These are phyloP conservation scores for Penicillium nucicola DNA, from an alignment of 495 filamentous ascomycete genomes.

Conservation along the genomic window DNA sequence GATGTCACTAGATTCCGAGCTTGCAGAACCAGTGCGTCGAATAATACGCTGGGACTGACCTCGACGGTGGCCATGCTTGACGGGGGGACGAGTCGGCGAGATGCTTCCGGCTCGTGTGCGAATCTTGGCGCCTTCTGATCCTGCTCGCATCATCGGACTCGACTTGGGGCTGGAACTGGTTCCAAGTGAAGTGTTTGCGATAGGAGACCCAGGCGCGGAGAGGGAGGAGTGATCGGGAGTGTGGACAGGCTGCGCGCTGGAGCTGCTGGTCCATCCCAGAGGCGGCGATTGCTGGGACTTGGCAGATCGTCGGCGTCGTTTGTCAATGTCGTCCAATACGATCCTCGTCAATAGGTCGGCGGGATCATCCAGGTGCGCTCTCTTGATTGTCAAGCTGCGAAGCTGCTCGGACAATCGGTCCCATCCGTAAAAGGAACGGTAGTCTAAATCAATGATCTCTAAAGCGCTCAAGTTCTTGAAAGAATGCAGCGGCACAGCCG, in stretches of 20 bases:
- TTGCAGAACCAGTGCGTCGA: conserved; percentile 82
- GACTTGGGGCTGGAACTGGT: conserved; percentile 46
- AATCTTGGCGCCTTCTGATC: conserved; percentile 44
- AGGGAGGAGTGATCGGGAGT: conserved; percentile 52
- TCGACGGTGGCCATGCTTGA: conserved; percentile 63
- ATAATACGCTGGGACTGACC: conserved; percentile 50
- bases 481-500: conserved; percentile 87
- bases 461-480: conserved; percentile 95
- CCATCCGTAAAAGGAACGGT: conserved; percentile 96
- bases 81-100: conserved; percentile 73
- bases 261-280: conserved; percentile 48
- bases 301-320: conserved; percentile 78
- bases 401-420: conserved; percentile 89
- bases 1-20: conserved; percentile 79
- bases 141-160: conserved; percentile 46
- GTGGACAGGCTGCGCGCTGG: conserved; percentile 51
- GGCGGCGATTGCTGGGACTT: conserved; percentile 79
- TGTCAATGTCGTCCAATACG: conserved; percentile 94
- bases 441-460: conserved; percentile 93
- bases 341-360: conserved; percentile 86
- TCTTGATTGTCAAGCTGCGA: conserved; percentile 83
- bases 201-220: conserved; percentile 65
- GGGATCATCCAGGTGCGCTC: conserved; percentile 83
- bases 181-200: conserved; percentile 43
- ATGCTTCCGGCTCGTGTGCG: conserved; percentile 64